Percentiles rank a stretch among this genome's conserved stretches.
Conservation (phyloP, 1,139 yeast species). For the Candida pseudocylindracea region DNA sequence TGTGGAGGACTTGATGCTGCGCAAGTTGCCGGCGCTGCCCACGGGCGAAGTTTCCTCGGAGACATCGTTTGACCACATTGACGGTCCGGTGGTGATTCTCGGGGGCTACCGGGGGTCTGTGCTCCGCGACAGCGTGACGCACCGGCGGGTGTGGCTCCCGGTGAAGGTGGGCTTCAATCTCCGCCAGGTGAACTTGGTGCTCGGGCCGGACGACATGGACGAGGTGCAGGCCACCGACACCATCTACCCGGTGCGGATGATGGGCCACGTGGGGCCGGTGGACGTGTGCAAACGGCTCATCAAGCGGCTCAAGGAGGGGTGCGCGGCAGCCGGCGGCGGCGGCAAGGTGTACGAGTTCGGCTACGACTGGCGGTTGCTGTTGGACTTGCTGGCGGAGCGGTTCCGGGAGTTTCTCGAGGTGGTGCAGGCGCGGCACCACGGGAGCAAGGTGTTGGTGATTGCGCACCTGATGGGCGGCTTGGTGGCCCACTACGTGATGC, state of each 20-base stretch:
- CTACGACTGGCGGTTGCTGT: constrained; percentile 77
- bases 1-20: constrained; percentile 35
- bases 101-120: constrained; percentile 85
- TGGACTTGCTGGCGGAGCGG: constrained; percentile 25
- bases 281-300: constrained; percentile 50
- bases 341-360: constrained; percentile 56
- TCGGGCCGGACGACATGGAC: constrained; percentile 56
- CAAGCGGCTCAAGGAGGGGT: constrained; percentile 24
- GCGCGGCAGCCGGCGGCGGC: constrained; percentile 12
- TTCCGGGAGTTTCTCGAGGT: constrained; percentile 22
- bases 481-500: constrained; percentile 60
- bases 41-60: constrained; percentile 9
- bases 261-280: constrained; percentile 72
- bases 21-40: constrained; percentile 19
- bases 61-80: constrained; percentile 17
- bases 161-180: constrained; percentile 66
- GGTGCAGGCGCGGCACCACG: constrained; percentile 13
- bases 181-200: constrained; percentile 38
- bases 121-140: constrained; percentile 42
- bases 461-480: constrained; percentile 94
- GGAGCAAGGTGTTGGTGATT: constrained; percentile 41
- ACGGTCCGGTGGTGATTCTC: constrained; percentile 57
- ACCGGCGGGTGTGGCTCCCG: constrained; percentile 68
- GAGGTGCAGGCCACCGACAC: constrained; percentile 23
- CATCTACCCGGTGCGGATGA: constrained; percentile 54